phyloP scores from a whole-genome alignment of 129 eudicot species.

The Lactuca sativa region DNA sequence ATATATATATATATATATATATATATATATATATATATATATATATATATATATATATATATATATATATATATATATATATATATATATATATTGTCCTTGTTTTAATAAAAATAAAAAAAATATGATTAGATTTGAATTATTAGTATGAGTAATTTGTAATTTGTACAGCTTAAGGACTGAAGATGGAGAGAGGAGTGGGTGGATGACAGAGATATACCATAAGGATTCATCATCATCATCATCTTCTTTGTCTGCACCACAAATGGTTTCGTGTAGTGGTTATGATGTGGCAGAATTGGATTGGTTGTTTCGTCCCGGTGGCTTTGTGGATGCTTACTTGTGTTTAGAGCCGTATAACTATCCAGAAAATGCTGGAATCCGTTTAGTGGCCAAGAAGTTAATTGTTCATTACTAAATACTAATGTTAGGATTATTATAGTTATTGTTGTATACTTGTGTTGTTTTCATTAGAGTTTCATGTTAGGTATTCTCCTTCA shows the following conservation, averaged over 20 bases:
- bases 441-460: neutral
- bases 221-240: conserved; percentile 42
- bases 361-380: conserved; percentile 79
- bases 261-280: conserved; percentile 49
- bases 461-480: no score
- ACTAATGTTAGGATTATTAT: conserved; percentile 12
- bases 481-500: no score
- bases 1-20: no score
- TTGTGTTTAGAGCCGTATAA: conserved; percentile 73
- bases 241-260: conserved; percentile 12
- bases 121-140: neutral
- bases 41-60: no score
- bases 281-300: conserved; percentile 62
- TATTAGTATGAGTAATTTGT: neutral
- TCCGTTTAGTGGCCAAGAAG: conserved; percentile 77
- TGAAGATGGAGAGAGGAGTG: conserved; percentile 42
- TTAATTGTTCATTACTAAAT: conserved; percentile 50
- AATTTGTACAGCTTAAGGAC: conserved; percentile 63
- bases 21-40: no score
- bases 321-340: conserved; percentile 62
- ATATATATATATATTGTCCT: no score
- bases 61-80: no score
- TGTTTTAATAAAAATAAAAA: neutral
- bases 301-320: conserved; percentile 50
- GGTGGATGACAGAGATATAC: conserved; percentile 77